phyloP scores from a whole-genome alignment of 2,329 filamentous ascomycete species.

The Bipolaris gigantea region DNA sequence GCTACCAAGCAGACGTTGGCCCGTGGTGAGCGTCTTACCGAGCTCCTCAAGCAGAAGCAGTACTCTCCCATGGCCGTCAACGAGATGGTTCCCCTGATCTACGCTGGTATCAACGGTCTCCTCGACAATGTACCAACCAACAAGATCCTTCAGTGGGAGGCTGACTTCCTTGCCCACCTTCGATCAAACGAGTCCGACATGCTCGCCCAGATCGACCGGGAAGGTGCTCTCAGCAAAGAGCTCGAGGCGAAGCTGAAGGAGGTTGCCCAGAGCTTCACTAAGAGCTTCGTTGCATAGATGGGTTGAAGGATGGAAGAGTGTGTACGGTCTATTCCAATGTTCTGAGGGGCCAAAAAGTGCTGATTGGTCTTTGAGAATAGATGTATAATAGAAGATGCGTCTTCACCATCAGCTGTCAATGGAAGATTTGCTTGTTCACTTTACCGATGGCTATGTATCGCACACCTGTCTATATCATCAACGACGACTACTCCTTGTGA shows the following conservation, averaged over 20 bases:
- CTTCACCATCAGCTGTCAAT: slow-evolving; percentile 45
- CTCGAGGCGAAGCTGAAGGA: slow-evolving; percentile 82
- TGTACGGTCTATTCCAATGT: slow-evolving; percentile 42
- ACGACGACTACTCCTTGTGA: slow-evolving; percentile 18
- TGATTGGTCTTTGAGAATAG: slow-evolving; percentile 44
- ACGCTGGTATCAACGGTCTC: slow-evolving; percentile 96
- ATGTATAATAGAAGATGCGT: slow-evolving; percentile 49
- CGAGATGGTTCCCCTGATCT: slow-evolving; percentile 99
- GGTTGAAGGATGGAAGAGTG: slow-evolving; percentile 37
- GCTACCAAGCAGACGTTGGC: slow-evolving; percentile 97
- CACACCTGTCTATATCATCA: slow-evolving; percentile 7
- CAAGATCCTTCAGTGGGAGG: slow-evolving; percentile 93
- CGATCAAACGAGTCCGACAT: slow-evolving; percentile 87
- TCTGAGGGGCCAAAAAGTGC: slow-evolving; percentile 43
- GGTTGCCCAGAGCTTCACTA: slow-evolving; percentile 78
- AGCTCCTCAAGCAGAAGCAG: slow-evolving; percentile 99
- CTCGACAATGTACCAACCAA: slow-evolving; percentile 84
- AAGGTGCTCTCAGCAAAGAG: slow-evolving; percentile 95
- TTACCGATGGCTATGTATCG: slow-evolving; percentile 15
- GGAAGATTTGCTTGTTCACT: slow-evolving; percentile 36
- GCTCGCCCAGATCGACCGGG: slow-evolving; percentile 85
- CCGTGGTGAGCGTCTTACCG: slow-evolving; percentile 98
- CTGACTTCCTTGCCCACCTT: slow-evolving; percentile 90
- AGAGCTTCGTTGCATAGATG: slow-evolving; percentile 77
- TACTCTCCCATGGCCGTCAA: slow-evolving; percentile 98